Conservation (phyloP, 805 yeast genomes). For the Starmerella gropengiesseri region DNA sequence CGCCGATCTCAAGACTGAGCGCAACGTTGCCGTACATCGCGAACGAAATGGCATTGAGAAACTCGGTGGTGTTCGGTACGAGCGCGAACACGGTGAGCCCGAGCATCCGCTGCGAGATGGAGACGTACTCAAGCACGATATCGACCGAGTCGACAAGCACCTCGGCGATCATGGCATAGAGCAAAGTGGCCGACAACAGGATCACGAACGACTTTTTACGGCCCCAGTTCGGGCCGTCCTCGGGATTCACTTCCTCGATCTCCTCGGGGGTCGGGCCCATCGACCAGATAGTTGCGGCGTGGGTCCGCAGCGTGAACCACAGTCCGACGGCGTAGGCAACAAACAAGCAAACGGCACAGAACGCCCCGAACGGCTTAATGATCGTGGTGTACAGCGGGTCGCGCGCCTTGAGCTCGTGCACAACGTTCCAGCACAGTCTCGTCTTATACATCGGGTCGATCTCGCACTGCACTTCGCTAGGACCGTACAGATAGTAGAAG, state of each 20-base stretch:
- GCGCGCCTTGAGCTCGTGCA: conserved; percentile 55
- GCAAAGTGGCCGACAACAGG: conserved; percentile 67
- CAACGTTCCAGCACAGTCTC: conserved; percentile 44
- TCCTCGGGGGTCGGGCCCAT: conserved; percentile 41
- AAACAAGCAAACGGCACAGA: conserved; percentile 72
- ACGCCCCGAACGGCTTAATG: conserved; percentile 70
- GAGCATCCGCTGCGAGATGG: conserved; percentile 81
- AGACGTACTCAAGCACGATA: conserved; percentile 61
- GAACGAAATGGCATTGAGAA: conserved; percentile 90
- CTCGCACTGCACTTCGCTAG: conserved; percentile 62
- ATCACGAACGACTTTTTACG: conserved; percentile 72
- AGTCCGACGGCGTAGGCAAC: conserved; percentile 80
- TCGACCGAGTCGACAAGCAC: conserved; percentile 88
- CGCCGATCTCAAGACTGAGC: conserved; percentile 92
- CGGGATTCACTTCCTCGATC: conserved; percentile 53
- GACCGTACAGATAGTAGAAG: conserved; percentile 80
- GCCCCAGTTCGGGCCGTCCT: conserved; percentile 86
- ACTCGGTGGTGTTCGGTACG: conserved; percentile 95
- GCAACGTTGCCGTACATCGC: conserved; percentile 96
- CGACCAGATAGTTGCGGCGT: conserved; percentile 94
- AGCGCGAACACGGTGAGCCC: conserved; percentile 92
- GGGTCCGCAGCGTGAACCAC: conserved; percentile 87
- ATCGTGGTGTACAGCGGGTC: conserved; percentile 55
- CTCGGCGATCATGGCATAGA: conserved; percentile 91
- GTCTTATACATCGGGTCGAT: background rate